phyloP scores from a whole-genome alignment of 345 rosid genomes.

The Physaria fendleri region DNA sequence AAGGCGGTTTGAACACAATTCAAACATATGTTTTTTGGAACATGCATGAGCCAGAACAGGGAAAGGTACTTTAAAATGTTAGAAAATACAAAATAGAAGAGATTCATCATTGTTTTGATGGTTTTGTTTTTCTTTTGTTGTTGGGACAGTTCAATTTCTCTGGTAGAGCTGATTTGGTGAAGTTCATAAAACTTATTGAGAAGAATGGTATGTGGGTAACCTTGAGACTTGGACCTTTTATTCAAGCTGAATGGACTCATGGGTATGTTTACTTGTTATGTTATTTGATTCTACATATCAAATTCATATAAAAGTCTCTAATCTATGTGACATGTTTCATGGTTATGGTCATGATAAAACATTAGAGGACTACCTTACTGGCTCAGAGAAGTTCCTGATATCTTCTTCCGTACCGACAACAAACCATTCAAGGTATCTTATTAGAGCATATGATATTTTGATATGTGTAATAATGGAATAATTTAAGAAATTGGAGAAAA shows the following conservation, averaged over 20 bases:
- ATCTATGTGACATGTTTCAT: conserved; percentile 8
- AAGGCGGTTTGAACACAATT: conserved; percentile 65
- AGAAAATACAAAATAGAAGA: background rate
- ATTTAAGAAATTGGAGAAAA: too few species aligned
- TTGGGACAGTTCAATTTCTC: conserved; percentile 51
- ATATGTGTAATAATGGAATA: too few species aligned
- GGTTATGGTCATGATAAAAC: background rate
- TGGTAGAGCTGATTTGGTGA: conserved; percentile 57
- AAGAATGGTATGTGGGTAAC: conserved; percentile 48
- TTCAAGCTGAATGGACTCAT: conserved; percentile 90
- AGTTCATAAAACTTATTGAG: conserved; percentile 48
- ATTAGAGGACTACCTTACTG: conserved; percentile 78
- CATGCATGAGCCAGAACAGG: conserved; percentile 61
- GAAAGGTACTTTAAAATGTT: conserved; percentile 40
- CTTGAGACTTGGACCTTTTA: conserved; percentile 68
- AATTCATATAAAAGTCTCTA: background rate
- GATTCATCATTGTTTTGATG: background rate
- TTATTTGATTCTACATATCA: background rate
- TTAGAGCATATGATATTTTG: too few species aligned
- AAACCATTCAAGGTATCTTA: conserved; percentile 77
- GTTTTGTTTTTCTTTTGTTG: background rate
- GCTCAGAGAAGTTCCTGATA: conserved; percentile 56
- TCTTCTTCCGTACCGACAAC: conserved; percentile 63
- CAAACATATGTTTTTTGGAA: conserved; percentile 89
- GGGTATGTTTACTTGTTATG: conserved; percentile 44